Conservation (phyloP, 2,329 filamentous ascomycete species). For the Tolypocladium paradoxum region DNA sequence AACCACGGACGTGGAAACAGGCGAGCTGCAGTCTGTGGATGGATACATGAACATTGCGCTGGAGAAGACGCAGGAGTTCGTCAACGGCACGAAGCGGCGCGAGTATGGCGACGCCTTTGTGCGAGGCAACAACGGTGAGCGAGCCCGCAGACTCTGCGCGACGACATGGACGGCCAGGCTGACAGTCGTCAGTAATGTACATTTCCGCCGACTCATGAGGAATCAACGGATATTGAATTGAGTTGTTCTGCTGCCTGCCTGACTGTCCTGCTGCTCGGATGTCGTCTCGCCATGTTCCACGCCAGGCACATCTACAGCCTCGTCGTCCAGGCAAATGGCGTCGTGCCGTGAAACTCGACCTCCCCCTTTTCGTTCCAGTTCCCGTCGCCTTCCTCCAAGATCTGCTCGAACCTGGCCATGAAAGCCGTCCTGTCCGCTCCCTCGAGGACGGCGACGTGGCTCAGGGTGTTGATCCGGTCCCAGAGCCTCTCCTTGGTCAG, state of each 20-base stretch:
- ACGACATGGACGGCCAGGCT: constrained; percentile 1
- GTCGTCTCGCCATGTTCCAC: too few relatives aligned
- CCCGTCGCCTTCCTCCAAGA: constrained; percentile 39
- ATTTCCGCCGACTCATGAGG: constrained; percentile 50
- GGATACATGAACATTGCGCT: constrained; percentile 99
- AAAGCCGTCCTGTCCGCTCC: constrained; percentile 38
- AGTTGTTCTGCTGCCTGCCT: background rate
- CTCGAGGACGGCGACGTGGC: constrained; percentile 52
- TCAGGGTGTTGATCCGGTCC: constrained; percentile 54
- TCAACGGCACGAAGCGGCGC: constrained; percentile 72
- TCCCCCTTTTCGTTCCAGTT: constrained; percentile 51
- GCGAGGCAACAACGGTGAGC: constrained; percentile 83
- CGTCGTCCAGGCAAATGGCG: constrained; percentile 52
- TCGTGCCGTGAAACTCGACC: constrained; percentile 53
- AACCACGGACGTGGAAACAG: constrained; percentile 30
- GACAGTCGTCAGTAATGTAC: constrained; percentile 48
- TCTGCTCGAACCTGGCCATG: constrained; percentile 39
- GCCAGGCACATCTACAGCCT: constrained; percentile 20
- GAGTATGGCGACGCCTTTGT: constrained; percentile 93
- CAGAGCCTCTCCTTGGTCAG: constrained; percentile 49
- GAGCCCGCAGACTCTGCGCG: background rate
- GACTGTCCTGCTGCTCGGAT: too few relatives aligned
- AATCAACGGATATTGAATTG: background rate
- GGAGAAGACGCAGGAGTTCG: constrained; percentile 87
- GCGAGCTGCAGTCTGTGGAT: constrained; percentile 91